Evolutionary conservation across 345 rosid species (phyloP), one percentile per base, ranked within the genome.

Genomic region (Gossypium ekmanianum): DNA sequence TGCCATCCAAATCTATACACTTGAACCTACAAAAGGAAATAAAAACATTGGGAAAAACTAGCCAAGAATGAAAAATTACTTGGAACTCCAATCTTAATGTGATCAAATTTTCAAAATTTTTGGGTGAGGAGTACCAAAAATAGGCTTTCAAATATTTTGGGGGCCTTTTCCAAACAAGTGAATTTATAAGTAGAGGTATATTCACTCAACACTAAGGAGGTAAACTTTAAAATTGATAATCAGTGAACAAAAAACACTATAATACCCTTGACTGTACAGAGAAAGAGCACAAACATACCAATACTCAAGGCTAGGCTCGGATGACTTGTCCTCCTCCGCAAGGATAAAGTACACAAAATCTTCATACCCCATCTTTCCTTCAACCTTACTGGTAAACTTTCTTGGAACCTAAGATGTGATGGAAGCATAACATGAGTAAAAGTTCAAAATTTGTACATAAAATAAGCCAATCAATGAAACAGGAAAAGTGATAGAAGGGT

Each of bases 301-400:
- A 82, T 90, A 94, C 82, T 94, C 98, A 67, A 94, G 98, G 83
- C 98, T 92, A 74, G 94, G 97, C 79, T 85, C 91, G 17, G 98
- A 91, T 80, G 97, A 89, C 83, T 94, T 94, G 78, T 94, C 98
- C 86, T 94, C 98, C 87, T 94, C 98, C 1, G 98, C 88, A 62
- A 92, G 85, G 79, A 94, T 94, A 81, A 94, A 94, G 86, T 91
- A 89, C 56, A 92, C 98, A 77, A 94, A 94, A 81, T 94, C 98
- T 84, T 94, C 97, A 84, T 94, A 94, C 48, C 97, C 91, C 97
- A 94, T 94, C 79, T 94, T 94, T 74, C 93, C 98, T 81, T 89
- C 93, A 64, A 84, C 83, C 81, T 84, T 89, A 81, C 98, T 88
- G 34, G 92, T 91, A 82, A 94, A 94, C 83, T 91, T 94, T 68